Evolutionary conservation across 2,329 filamentous ascomycete species (phyloP).

Genomic region (Fusarium humuli): DNA sequence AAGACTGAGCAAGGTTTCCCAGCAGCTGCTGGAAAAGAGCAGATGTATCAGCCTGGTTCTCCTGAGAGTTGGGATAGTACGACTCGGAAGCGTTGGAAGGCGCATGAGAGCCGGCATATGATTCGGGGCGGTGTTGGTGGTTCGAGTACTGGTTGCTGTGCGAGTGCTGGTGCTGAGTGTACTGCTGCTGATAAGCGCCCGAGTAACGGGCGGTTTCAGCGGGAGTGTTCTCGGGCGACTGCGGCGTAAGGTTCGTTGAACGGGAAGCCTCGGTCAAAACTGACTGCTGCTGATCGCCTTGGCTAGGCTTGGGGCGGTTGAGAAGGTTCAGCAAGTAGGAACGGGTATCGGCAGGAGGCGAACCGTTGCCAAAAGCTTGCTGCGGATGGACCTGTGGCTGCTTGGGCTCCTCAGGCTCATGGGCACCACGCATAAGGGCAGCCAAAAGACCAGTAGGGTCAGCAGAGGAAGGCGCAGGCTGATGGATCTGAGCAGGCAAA

Average conservation of each 20-base stretch:
- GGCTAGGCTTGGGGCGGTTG: conserved; percentile 78
- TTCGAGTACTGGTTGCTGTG: conserved; percentile 41
- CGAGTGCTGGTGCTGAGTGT: conserved; percentile 39
- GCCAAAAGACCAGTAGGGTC: conserved; percentile 70
- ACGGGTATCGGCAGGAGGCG: conserved; percentile 77
- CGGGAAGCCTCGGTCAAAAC: conserved; percentile 57
- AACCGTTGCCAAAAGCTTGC: conserved; percentile 59
- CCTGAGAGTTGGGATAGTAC: conserved; percentile 50
- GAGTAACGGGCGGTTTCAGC: conserved; percentile 48
- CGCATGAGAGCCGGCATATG: conserved; percentile 43
- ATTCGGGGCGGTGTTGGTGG: conserved; percentile 46
- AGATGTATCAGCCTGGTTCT: conserved; percentile 53
- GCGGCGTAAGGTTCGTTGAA: conserved; percentile 59
- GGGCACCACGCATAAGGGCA: conserved; percentile 69
- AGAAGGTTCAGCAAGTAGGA: conserved; percentile 88
- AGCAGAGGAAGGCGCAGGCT: conserved; percentile 66
- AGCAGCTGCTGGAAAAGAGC: conserved; percentile 55
- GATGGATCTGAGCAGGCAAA: conserved; percentile 61
- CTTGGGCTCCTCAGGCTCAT: conserved; percentile 60
- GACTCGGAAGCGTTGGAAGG: conserved; percentile 44
- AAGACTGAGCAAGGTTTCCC: conserved; percentile 54
- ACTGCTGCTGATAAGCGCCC: conserved; percentile 48
- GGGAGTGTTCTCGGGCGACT: conserved; percentile 52
- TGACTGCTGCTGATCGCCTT: conserved; percentile 61
- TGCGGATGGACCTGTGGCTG: conserved; percentile 42